Conservation (phyloP, 805 yeast species). For the Starmerella etchellsii region DNA sequence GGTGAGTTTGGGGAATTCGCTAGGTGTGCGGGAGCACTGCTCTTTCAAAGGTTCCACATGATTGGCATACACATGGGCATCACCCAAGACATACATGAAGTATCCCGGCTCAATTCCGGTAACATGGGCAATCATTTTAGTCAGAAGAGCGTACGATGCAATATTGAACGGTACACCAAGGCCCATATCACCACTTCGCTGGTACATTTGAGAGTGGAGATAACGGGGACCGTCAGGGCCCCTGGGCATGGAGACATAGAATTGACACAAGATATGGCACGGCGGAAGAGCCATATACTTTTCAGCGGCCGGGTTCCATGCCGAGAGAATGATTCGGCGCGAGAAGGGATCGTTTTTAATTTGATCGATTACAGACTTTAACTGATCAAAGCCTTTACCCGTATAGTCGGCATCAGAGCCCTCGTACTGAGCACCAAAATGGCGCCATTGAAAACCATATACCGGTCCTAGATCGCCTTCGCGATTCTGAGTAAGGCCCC, state of each 20-base stretch:
- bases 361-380: constrained; percentile 63
- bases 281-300: constrained; percentile 95
- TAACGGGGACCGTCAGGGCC: constrained; percentile 51
- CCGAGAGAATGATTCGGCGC: constrained; percentile 84
- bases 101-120: constrained; percentile 93
- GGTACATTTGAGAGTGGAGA: constrained; percentile 80
- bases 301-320: constrained; percentile 98
- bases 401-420: constrained; percentile 81
- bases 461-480: constrained; percentile 98
- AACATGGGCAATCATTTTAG: constrained; percentile 92
- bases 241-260: constrained; percentile 59
- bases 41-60: constrained; percentile 83
- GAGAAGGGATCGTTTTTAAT: constrained; percentile 85
- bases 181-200: constrained; percentile 98
- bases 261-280: constrained; percentile 92
- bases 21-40: constrained; percentile 66
- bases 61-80: constrained; percentile 86
- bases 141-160: constrained; percentile 86
- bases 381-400: constrained; percentile 84
- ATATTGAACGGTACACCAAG: constrained; percentile 98
- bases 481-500: constrained; percentile 67
- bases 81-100: constrained; percentile 90
- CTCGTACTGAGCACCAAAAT: constrained; percentile 85
- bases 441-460: constrained; percentile 99
- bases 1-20: constrained; percentile 62